Conservation (phyloP, 768 basidiomycete species). For the Rhodotorula sphaerocarpa region DNA sequence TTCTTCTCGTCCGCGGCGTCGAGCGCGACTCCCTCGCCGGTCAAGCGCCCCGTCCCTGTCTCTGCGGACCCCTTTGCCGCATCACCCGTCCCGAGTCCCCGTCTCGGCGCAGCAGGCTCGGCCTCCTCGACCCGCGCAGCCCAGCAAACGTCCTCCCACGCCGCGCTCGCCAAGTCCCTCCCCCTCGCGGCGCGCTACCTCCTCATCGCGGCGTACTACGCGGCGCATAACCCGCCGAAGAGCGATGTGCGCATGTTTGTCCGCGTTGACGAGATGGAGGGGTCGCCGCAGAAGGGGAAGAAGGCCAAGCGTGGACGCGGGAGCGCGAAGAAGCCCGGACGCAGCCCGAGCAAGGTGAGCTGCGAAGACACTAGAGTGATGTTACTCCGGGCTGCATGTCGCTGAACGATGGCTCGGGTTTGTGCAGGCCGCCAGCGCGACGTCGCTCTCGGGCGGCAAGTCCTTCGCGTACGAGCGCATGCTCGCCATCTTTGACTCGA, state of each 20-base stretch:
- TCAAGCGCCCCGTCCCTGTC: background rate
- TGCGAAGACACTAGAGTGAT: too few species aligned
- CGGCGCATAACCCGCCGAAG: conserved; percentile 44
- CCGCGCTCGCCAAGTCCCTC: conserved; percentile 16
- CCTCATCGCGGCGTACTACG: conserved; percentile 43
- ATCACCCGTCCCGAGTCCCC: background rate
- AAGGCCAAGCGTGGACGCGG: background rate
- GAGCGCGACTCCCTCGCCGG: background rate
- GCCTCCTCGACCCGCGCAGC: too few species aligned
- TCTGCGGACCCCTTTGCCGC: background rate
- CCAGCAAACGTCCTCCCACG: background rate
- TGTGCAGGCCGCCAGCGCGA: conserved; percentile 1
- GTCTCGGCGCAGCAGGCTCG: background rate
- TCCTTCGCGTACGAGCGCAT: conserved; percentile 44
- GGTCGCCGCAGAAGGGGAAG: conserved; percentile 20
- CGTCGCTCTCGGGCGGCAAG: conserved; percentile 29
- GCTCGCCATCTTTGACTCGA: conserved; percentile 43
- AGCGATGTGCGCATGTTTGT: conserved; percentile 44
- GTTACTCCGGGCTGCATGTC: too few species aligned
- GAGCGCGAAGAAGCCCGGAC: conserved; percentile 2
- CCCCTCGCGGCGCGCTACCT: conserved; percentile 40
- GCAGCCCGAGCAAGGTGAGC: conserved; percentile 16
- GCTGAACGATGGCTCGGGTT: too few species aligned
- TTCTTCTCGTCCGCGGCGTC: background rate
- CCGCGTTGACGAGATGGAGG: conserved; percentile 36